A percentile compares a stretch with the other conserved stretches of the same genome.
These are phyloP conservation scores for Melastoma malabathricum DNA, from an alignment of 345 rosid genomes.

Conservation along the genomic window DNA sequence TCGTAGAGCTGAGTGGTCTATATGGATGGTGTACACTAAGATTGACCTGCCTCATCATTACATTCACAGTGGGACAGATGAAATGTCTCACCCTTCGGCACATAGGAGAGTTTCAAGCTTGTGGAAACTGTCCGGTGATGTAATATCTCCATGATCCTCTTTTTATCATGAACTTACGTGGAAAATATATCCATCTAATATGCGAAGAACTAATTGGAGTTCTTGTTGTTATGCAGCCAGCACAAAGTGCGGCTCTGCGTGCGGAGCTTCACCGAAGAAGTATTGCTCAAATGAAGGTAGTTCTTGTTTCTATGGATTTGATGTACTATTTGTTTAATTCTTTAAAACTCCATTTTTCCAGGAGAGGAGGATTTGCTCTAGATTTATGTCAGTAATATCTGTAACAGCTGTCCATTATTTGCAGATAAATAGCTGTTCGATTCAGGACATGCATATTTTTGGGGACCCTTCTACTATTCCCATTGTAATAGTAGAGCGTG, in stretches of 20 bases:
- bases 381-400: no score
- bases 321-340: no score
- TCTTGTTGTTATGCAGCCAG: slow-evolving; percentile 41
- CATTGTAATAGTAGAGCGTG: slow-evolving; percentile 70
- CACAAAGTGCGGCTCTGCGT: slow-evolving; percentile 64
- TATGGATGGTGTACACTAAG: slow-evolving; percentile 92
- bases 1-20: slow-evolving; percentile 92
- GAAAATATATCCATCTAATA: no score
- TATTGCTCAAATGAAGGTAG: slow-evolving; percentile 89
- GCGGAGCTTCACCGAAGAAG: slow-evolving; percentile 96
- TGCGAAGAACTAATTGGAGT: slow-evolving; percentile 6
- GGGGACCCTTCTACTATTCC: slow-evolving; percentile 77
- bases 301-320: no score
- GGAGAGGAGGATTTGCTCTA: no score
- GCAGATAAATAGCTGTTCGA: slow-evolving; percentile 74
- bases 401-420: slow-evolving; percentile 10
- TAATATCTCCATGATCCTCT: slow-evolving; percentile 10
- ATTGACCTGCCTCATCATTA: slow-evolving; percentile 94
- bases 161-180: no score
- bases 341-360: no score
- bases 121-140: slow-evolving; percentile 60
- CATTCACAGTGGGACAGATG: slow-evolving; percentile 64
- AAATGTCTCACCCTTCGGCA: slow-evolving; percentile 33
- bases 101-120: slow-evolving; percentile 50
- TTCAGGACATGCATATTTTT: slow-evolving; percentile 89